Conservation (phyloP, 2,329 filamentous ascomycete genomes). For the Clonostachys byssicola region DNA sequence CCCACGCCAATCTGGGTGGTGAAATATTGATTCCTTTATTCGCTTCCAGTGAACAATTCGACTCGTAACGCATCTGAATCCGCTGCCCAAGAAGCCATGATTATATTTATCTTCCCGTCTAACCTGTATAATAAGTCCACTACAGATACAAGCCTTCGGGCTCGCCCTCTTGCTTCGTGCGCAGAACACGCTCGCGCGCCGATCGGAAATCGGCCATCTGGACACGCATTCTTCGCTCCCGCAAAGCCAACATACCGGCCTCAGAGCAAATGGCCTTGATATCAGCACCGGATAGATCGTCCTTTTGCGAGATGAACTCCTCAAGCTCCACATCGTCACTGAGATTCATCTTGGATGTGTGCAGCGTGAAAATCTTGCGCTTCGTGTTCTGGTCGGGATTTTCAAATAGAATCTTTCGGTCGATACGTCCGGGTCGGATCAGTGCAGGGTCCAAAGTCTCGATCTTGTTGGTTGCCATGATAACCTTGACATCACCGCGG, state of each 20-base stretch:
- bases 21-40: not conserved
- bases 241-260: constrained; percentile 87
- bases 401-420: constrained; percentile 86
- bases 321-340: constrained; percentile 97
- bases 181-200: constrained; percentile 88
- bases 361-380: constrained; percentile 96
- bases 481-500: constrained; percentile 97
- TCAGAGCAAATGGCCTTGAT: constrained; percentile 99
- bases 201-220: constrained; percentile 98
- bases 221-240: constrained; percentile 94
- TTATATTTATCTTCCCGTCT: constrained; percentile 9
- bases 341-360: constrained; percentile 98
- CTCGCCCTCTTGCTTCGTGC: constrained; percentile 98
- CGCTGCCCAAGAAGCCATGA: no score
- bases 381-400: constrained; percentile 78
- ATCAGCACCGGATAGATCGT: constrained; percentile 93
- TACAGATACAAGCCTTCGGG: constrained; percentile 99
- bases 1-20: not conserved
- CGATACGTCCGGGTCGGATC: constrained; percentile 95
- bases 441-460: constrained; percentile 94
- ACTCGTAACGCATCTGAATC: not conserved
- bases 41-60: not conserved
- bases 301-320: constrained; percentile 98
- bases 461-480: constrained; percentile 99
- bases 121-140: constrained; percentile 15